Percentiles rank a stretch among this genome's conserved stretches.
Conservation (phyloP, 805 yeast species). For the Wickerhamomyces rabaulensis region DNA sequence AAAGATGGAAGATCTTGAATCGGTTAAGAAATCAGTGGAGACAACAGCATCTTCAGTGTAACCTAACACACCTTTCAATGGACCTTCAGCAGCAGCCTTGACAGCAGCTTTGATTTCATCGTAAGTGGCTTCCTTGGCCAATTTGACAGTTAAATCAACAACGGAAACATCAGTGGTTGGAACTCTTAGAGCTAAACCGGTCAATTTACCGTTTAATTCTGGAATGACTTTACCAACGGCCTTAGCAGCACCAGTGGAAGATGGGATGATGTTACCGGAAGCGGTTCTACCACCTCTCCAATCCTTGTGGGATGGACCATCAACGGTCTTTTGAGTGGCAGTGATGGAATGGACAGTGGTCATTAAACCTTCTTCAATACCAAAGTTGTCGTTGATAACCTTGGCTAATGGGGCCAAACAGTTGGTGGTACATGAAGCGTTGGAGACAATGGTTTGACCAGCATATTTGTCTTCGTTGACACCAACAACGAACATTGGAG, state of each 20-base stretch:
- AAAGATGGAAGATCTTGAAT: slow-evolving; percentile 58
- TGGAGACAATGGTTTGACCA: slow-evolving; percentile 55
- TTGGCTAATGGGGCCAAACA: slow-evolving; percentile 72
- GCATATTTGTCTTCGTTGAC: slow-evolving; percentile 58
- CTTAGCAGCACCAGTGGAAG: slow-evolving; percentile 75
- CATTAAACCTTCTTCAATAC: slow-evolving; percentile 71
- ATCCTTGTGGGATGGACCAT: slow-evolving; percentile 75
- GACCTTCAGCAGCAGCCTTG: slow-evolving; percentile 56
- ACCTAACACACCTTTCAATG: slow-evolving; percentile 57
- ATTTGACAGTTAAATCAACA: slow-evolving; percentile 65
- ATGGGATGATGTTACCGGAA: slow-evolving; percentile 70
- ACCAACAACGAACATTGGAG: slow-evolving; percentile 72
- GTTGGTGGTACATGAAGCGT: slow-evolving; percentile 73
- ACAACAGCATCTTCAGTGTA: slow-evolving; percentile 71
- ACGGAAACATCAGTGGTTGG: slow-evolving; percentile 72
- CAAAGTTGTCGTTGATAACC: slow-evolving; percentile 59
- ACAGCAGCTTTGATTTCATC: slow-evolving; percentile 57
- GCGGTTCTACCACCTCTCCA: slow-evolving; percentile 83
- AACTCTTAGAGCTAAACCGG: slow-evolving; percentile 71
- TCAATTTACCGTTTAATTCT: slow-evolving; percentile 64
- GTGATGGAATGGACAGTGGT: slow-evolving; percentile 71
- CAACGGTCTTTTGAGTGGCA: slow-evolving; percentile 70
- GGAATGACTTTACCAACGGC: slow-evolving; percentile 74
- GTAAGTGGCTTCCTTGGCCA: slow-evolving; percentile 52
- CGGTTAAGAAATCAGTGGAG: slow-evolving; percentile 63